Evolutionary conservation across 2,329 filamentous ascomycete genomes (phyloP), one percentile per base, ranked within the genome.

Genomic region (Colletotrichum higginsianum): DNA sequence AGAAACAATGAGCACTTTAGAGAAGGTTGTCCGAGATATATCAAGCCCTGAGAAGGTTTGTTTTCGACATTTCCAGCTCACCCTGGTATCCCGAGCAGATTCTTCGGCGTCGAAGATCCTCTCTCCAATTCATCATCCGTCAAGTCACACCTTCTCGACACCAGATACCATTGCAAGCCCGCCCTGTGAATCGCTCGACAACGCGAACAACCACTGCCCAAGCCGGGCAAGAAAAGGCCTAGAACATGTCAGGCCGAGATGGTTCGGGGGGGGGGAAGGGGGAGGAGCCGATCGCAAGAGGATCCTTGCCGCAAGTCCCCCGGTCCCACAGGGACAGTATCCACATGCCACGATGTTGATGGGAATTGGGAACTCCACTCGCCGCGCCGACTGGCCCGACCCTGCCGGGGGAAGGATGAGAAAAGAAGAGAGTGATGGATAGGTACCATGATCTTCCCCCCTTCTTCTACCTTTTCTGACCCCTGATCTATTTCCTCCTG

Each of bases 221-320:
- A 53, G 13, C 50, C 50, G 40, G n/a, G n/a, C 35, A 8, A 38
- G 23, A 40, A 23, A 61, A 26, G 57, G 61, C 35, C 60, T 42
- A 42, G 60, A 62, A 52, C 47, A 26, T 47, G 58, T 30, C 50
- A 26, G 15, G n/a, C 40, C 2, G 30, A 35, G 30, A 9, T 18
- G 2, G 13, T 8, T 42, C 40, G 2, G 21, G n/a, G 40, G 12
- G 23, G 23, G 42, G 21, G 47, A 23, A 5, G 23, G 42, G 21
- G 13, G n/a, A 13, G 42, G 21, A 44, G 23, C 40, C n/a, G 30
- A 66, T 60, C 38, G 46, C 46, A n/a, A 26, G 53, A 44, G 15
- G 57, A 70, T 44, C 67, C 61, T 61, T 68, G 66, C 52, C 42
- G 50, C 57, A 52, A 67, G 66, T 67, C 65, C 44, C 55, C 50